Base-by-base conservation (phyloP, 768 basidiomycete genomes). In the Russula ochroleuca region DNA sequence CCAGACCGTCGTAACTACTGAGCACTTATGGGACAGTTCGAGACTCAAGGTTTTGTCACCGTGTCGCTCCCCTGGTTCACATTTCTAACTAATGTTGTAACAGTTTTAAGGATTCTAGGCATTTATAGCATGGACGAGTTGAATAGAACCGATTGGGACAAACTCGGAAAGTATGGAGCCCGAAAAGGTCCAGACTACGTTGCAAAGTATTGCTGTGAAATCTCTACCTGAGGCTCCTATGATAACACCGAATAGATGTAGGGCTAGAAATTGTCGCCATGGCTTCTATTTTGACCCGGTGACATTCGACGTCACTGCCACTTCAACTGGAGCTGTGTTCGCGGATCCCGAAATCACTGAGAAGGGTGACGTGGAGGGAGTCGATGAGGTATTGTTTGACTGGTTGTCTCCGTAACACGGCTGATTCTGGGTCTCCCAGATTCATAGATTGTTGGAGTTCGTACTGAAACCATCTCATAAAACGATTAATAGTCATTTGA, bases 211-310 rank as follows among this genome's bases (percentile, higher is more conserved):
- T 23, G 17, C 13, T 13, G 5, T 40, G 45, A 40, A 6, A 9
- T 38, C 35, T 19, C n/a, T 19, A 6, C 17, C 21, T 7, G 28
- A 19, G 8, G 19, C 9, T 40, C 28, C 41, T 35, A 3, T 49
- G 33, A 33, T 64, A 49, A 64, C 63, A 11, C 21, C 23, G 13
- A 40, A 19, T 17, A 67, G 66, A 38, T 67, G 66, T 52, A 64
- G 47, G 41, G 43, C 49, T 31, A 50, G 63, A 33, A 52, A 31
- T 10, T 33, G 23, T n/a, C 17, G 19, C 19, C 37, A 21, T 33
- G 51, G 28, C 14, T 53, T 17, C 19, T 54, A 33, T 38, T 64
- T 40, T 40, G 52, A 64, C 15, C 63, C 63, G 1, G 31, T 49
- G 28, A 54, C 37, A 35, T 64, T 64, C 38, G 17, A 49, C 15